A percentile compares a stretch with the other conserved stretches of the same genome.
Conservation (phyloP, 1,284 basidiomycete species). For the Ustilago trichophora region DNA sequence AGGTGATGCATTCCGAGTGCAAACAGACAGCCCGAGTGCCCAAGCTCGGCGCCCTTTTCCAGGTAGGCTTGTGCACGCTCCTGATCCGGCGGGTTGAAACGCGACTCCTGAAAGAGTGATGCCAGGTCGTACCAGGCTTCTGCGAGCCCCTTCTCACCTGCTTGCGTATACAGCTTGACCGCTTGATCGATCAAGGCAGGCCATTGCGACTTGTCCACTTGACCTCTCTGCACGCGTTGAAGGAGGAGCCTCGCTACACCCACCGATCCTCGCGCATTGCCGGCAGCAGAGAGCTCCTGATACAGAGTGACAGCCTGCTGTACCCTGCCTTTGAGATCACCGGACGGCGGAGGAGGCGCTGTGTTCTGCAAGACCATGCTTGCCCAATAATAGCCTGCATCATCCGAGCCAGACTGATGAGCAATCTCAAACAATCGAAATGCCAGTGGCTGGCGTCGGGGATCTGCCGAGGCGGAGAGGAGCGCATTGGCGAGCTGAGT, state of each 20-base stretch:
- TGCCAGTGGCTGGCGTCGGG: slow-evolving; percentile 42
- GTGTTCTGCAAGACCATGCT: slow-evolving; percentile 56
- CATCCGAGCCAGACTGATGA: slow-evolving; percentile 39
- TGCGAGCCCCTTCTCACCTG: slow-evolving; percentile 49
- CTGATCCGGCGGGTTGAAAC: slow-evolving; percentile 36
- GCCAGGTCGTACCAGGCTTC: slow-evolving; percentile 61
- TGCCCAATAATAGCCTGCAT: slow-evolving; percentile 57
- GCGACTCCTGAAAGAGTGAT: slow-evolving; percentile 33
- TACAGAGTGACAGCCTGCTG: slow-evolving; percentile 45
- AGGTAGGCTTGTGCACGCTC: slow-evolving; percentile 27
- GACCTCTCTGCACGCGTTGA: slow-evolving; percentile 28
- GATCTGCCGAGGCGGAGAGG: slow-evolving; percentile 28
- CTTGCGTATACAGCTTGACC: slow-evolving; percentile 44
- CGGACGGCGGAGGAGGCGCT: slow-evolving; percentile 23
- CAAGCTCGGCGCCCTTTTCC: slow-evolving; percentile 45
- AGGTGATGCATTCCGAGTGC: slow-evolving; percentile 34
- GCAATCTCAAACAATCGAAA: slow-evolving; percentile 41
- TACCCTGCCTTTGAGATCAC: slow-evolving; percentile 14
- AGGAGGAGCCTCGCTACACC: slow-evolving; percentile 51
- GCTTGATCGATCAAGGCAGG: slow-evolving; percentile 29
- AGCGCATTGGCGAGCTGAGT: slow-evolving; percentile 32
- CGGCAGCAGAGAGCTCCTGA: slow-evolving; percentile 43
- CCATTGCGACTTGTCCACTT: slow-evolving; percentile 24
- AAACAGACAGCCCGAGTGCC: slow-evolving; percentile 30
- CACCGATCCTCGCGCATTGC: slow-evolving; percentile 46